Evolutionary conservation across 139 green algal species (phyloP).

Genomic region (Auxenochlorella protothecoides): DNA sequence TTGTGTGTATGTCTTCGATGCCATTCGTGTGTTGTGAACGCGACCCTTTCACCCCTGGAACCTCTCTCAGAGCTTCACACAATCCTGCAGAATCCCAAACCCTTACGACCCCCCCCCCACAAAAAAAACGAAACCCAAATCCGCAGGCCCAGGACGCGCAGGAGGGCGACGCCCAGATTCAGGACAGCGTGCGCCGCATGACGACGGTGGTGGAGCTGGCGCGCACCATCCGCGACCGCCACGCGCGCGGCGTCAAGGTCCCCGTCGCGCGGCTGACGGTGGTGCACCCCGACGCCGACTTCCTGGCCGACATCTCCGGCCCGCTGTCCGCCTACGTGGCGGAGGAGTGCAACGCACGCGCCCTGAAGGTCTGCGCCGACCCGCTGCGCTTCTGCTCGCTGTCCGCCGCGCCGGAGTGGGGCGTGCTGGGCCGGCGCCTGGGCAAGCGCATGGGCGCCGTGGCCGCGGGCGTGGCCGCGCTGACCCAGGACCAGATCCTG

Average conservation of each 20-base stretch:
- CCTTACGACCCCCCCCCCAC: no score
- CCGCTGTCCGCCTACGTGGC: conserved; percentile 77
- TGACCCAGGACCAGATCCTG: conserved; percentile 46
- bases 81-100: no score
- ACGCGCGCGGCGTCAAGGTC: conserved; percentile 56
- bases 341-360: conserved; percentile 84
- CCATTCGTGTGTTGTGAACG: no score
- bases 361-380: conserved; percentile 65
- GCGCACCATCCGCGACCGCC: conserved; percentile 71
- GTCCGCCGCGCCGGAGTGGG: conserved; percentile 77
- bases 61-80: no score
- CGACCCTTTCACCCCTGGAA: no score
- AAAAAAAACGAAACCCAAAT: no score
- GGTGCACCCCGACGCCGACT: conserved; percentile 69
- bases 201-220: conserved; percentile 78
- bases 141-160: not conserved
- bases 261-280: conserved; percentile 70
- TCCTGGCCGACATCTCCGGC: conserved; percentile 76
- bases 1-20: no score
- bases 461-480: conserved; percentile 41
- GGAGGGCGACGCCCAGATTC: conserved; percentile 52
- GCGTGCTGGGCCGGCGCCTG: conserved; percentile 71
- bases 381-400: conserved; percentile 53
- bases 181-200: conserved; percentile 80
- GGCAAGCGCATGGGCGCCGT: conserved; percentile 72